Evolutionary conservation across 305 asterid species (phyloP).

Genomic region (Plantago lanceolata): DNA sequence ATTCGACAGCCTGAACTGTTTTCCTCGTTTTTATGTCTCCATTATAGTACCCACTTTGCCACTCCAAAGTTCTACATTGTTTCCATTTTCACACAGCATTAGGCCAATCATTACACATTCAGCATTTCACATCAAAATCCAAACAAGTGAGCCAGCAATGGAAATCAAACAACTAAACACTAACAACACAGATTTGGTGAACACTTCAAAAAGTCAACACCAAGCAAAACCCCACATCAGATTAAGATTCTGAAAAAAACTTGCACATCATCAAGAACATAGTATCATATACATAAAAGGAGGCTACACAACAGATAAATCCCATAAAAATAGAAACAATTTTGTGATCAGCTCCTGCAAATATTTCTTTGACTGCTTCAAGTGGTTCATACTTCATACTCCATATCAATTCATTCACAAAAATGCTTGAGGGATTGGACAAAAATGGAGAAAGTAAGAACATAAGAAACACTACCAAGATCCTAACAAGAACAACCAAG

Average conservation of each 20-base stretch:
- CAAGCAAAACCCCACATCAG: neutral
- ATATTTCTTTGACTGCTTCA: slow-evolving; percentile 2
- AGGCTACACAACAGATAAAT: slow-evolving; percentile 9
- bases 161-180: neutral
- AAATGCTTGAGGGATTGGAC: neutral
- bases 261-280: slow-evolving; percentile 6
- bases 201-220: slow-evolving; percentile 22
- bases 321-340: slow-evolving; percentile 6
- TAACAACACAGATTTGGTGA: slow-evolving; percentile 16
- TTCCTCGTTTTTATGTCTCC: slow-evolving; percentile 88
- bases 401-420: neutral
- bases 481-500: slow-evolving; percentile 5
- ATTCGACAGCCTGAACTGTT: slow-evolving; percentile 59
- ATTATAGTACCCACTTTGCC: slow-evolving; percentile 85
- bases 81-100: neutral
- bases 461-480: neutral
- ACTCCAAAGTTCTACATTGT: slow-evolving; percentile 53
- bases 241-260: slow-evolving; percentile 4
- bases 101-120: neutral
- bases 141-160: neutral
- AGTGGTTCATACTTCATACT: neutral
- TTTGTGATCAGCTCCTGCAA: slow-evolving; percentile 13
- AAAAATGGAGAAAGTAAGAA: neutral
- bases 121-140: neutral
- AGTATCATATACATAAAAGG: slow-evolving; percentile 1